Evolutionary conservation across 2,329 filamentous ascomycete genomes (phyloP).

Genomic region (Alternaria arbusti): DNA sequence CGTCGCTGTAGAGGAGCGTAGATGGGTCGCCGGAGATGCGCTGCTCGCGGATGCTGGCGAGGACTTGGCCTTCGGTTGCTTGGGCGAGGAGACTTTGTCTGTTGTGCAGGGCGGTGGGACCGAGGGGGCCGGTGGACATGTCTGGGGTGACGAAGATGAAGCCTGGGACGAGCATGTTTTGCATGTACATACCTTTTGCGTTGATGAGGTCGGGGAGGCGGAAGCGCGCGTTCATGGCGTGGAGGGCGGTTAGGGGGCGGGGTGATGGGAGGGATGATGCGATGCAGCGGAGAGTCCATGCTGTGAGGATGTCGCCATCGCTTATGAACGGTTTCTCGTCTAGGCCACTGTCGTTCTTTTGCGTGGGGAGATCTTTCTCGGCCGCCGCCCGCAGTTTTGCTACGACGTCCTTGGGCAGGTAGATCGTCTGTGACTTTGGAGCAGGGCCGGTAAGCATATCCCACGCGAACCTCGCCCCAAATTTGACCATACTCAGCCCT

Average conservation of each 20-base stretch:
- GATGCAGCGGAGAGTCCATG: slow-evolving; percentile 29
- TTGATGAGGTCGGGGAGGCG: slow-evolving; percentile 23
- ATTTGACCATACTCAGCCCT: slow-evolving; percentile 16
- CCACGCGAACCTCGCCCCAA: slow-evolving; percentile 13
- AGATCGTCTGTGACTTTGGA: slow-evolving; percentile 48
- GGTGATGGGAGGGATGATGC: slow-evolving; percentile 31
- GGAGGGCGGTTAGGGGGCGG: slow-evolving; percentile 48
- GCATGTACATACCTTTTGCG: slow-evolving; percentile 23
- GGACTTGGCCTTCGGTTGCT: slow-evolving; percentile 24
- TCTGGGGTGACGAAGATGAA: slow-evolving; percentile 18
- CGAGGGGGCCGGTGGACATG: slow-evolving; percentile 16
- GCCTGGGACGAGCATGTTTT: slow-evolving; percentile 20
- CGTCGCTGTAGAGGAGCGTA: slow-evolving; percentile 15
- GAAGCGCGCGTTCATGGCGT: slow-evolving; percentile 52
- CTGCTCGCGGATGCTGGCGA: slow-evolving; percentile 27
- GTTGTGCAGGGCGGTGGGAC: slow-evolving; percentile 21
- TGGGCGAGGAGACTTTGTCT: slow-evolving; percentile 18
- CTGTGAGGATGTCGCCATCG: slow-evolving; percentile 36
- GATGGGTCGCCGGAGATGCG: slow-evolving; percentile 24
- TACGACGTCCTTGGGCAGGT: slow-evolving; percentile 40
- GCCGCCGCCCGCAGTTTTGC: slow-evolving; percentile 32
- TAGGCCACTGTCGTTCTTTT: not conserved
- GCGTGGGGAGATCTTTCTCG: slow-evolving; percentile 29
- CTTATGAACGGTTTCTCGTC: slow-evolving; percentile 23
- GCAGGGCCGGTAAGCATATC: slow-evolving; percentile 10